These are phyloP conservation scores for Aspergillus phoenicis DNA, from an alignment of 2,329 filamentous ascomycete genomes.

Conservation along the genomic window DNA sequence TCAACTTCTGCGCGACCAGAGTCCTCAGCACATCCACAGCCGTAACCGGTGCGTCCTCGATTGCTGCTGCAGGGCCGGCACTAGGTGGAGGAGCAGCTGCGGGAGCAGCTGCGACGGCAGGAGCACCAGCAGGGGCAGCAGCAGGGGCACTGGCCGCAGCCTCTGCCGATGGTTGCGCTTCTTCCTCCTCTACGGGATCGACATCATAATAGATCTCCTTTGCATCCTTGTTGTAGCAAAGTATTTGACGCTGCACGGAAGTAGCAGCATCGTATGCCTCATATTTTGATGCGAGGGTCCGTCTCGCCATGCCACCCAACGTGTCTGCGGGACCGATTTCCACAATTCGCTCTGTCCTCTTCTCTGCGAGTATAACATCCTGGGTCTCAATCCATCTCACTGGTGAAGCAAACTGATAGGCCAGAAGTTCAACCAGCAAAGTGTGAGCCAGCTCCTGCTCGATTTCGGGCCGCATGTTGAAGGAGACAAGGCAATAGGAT, in stretches of 20 bases:
- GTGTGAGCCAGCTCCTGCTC: slow-evolving; percentile 99
- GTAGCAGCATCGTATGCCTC: slow-evolving; percentile 98
- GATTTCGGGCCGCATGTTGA: slow-evolving; percentile 91
- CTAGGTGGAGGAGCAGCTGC: slow-evolving; percentile 63
- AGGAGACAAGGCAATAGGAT: slow-evolving; percentile 25
- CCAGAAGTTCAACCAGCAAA: slow-evolving; percentile 95
- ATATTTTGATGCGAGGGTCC: slow-evolving; percentile 94
- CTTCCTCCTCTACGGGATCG: slow-evolving; percentile 90
- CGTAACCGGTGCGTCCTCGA: slow-evolving; percentile 82
- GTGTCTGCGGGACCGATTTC: slow-evolving; percentile 97
- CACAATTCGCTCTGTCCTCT: slow-evolving; percentile 94
- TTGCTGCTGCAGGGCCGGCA: slow-evolving; percentile 81
- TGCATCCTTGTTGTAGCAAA: slow-evolving; percentile 99
- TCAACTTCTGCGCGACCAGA: slow-evolving; percentile 94
- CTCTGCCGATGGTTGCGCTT: slow-evolving; percentile 55
- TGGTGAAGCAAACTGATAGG: slow-evolving; percentile 98
- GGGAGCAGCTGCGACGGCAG: slow-evolving; percentile 57
- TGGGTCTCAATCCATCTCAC: slow-evolving; percentile 99
- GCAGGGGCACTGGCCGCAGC: slow-evolving; percentile 43
- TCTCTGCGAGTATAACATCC: slow-evolving; percentile 97
- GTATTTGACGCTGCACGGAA: slow-evolving; percentile 92
- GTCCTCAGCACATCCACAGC: slow-evolving; percentile 88
- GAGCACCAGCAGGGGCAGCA: slow-evolving; percentile 47
- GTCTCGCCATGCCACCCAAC: slow-evolving; percentile 94
- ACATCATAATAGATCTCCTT: slow-evolving; percentile 99